These are phyloP conservation scores for Paraphoma sp. DNA, from an alignment of 2,329 filamentous ascomycete genomes.

Conservation along the genomic window DNA sequence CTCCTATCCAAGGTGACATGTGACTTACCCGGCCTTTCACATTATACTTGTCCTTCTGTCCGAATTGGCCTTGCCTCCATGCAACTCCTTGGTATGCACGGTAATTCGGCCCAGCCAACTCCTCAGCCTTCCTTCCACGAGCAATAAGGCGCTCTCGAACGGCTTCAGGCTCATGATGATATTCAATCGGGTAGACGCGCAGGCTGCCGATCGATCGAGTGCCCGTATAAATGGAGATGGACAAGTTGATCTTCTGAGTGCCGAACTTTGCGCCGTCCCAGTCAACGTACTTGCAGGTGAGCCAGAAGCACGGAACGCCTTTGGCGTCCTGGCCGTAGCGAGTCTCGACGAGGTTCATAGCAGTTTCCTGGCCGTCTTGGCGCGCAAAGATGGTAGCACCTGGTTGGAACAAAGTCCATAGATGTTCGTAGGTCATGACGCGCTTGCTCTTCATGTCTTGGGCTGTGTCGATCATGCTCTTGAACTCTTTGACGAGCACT, in stretches of 20 bases:
- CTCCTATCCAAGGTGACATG: background rate
- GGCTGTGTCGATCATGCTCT: constrained; percentile 49
- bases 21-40: constrained; percentile 48
- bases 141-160: constrained; percentile 51
- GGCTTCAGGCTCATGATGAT: constrained; percentile 49
- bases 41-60: constrained; percentile 49
- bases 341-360: constrained; percentile 36
- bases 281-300: constrained; percentile 46
- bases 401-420: constrained; percentile 56
- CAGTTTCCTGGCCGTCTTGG: constrained; percentile 48
- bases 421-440: constrained; percentile 51
- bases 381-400: constrained; percentile 35
- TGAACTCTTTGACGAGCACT: constrained; percentile 50
- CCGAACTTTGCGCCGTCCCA: constrained; percentile 49
- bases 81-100: constrained; percentile 57
- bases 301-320: constrained; percentile 47
- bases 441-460: constrained; percentile 49
- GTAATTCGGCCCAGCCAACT: constrained; percentile 58
- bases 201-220: constrained; percentile 53
- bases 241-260: constrained; percentile 34
- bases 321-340: constrained; percentile 43
- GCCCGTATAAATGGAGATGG: constrained; percentile 43
- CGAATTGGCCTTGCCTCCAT: constrained; percentile 45
- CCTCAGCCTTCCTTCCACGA: constrained; percentile 56
- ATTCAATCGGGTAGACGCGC: constrained; percentile 53